These are phyloP conservation scores for Dactylellina parvicollis DNA, from an alignment of 2,329 filamentous ascomycete species.

Conservation along the genomic window DNA sequence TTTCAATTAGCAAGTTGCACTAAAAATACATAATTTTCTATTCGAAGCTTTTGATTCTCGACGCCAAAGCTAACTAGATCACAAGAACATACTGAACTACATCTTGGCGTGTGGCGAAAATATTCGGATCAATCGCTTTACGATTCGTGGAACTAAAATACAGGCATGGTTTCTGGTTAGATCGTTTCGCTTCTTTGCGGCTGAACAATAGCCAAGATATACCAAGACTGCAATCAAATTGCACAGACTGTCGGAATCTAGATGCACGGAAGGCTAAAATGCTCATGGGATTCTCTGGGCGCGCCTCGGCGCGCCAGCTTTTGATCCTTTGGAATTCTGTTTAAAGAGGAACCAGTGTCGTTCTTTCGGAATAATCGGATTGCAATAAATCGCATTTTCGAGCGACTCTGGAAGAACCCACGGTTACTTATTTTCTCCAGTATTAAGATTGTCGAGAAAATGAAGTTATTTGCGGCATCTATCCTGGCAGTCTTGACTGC, in stretches of 20 bases:
- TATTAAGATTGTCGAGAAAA: conserved; percentile 1
- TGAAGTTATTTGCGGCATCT: neutral
- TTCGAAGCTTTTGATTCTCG: no score
- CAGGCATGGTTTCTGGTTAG: neutral
- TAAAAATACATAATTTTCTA: no score
- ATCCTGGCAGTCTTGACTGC: neutral
- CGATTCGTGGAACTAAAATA: neutral
- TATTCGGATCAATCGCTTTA: neutral
- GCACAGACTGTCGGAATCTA: conserved; percentile 5
- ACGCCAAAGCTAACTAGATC: conserved; percentile 1
- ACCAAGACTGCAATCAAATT: conserved; percentile 31
- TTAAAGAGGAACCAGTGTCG: conserved; percentile 14
- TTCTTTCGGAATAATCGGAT: neutral
- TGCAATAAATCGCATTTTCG: neutral
- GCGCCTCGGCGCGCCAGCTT: conserved; percentile 12
- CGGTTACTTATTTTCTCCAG: neutral
- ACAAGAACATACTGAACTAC: neutral
- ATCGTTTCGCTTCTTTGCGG: conserved; percentile 20
- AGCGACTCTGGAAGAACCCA: neutral
- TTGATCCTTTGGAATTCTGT: conserved; percentile 25
- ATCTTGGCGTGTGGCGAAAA: neutral
- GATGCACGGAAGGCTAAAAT: neutral
- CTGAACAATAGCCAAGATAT: conserved; percentile 2
- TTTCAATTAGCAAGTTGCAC: no score
- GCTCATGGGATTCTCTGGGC: conserved; percentile 25